Evolutionary conservation across 2,329 filamentous ascomycete species (phyloP).

Genomic region (Hypoxylon sp.): DNA sequence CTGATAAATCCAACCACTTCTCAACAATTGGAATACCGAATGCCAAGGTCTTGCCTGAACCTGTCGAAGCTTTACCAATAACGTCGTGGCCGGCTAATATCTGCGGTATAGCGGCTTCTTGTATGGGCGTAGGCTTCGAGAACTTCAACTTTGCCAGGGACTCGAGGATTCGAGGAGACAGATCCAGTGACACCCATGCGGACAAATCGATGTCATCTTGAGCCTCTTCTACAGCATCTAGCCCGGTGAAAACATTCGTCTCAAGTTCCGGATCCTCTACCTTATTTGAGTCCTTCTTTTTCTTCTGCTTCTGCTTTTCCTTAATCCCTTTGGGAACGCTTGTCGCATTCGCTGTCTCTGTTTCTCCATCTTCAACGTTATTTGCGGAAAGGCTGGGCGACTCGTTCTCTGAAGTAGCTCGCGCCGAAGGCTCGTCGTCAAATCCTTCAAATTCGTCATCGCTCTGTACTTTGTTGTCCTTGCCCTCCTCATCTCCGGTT

Average conservation of each 20-base stretch:
- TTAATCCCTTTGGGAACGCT: conserved; percentile 52
- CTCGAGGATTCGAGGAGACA: conserved; percentile 80
- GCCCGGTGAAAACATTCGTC: conserved; percentile 68
- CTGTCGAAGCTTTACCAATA: conserved; percentile 95
- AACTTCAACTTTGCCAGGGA: conserved; percentile 87
- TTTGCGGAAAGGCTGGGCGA: conserved; percentile 24
- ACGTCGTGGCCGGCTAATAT: conserved; percentile 89
- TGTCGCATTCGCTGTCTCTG: conserved; percentile 8
- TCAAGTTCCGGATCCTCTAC: conserved; percentile 60
- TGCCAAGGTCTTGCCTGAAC: conserved; percentile 95
- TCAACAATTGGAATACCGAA: conserved; percentile 96
- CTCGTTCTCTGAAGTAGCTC: conserved; percentile 48
- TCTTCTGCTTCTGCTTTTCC: conserved; percentile 47
- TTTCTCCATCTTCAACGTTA: conserved; percentile 43
- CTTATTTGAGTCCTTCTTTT: conserved; percentile 55
- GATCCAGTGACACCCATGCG: conserved; percentile 80
- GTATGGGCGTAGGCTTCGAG: conserved; percentile 84
- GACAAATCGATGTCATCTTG: conserved; percentile 79
- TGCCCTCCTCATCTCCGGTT: conserved; percentile 12
- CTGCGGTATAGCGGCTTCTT: conserved; percentile 83
- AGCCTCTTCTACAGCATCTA: conserved; percentile 68
- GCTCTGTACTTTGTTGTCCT: conserved; percentile 38
- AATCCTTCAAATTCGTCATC: conserved; percentile 77
- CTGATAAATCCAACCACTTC: conserved; percentile 73
- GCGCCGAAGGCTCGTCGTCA: conserved; percentile 62